A percentile compares a stretch with the other conserved stretches of the same genome.
These are phyloP conservation scores for Xylaria sp. DNA, from an alignment of 2,329 filamentous ascomycete genomes.

Conservation along the genomic window DNA sequence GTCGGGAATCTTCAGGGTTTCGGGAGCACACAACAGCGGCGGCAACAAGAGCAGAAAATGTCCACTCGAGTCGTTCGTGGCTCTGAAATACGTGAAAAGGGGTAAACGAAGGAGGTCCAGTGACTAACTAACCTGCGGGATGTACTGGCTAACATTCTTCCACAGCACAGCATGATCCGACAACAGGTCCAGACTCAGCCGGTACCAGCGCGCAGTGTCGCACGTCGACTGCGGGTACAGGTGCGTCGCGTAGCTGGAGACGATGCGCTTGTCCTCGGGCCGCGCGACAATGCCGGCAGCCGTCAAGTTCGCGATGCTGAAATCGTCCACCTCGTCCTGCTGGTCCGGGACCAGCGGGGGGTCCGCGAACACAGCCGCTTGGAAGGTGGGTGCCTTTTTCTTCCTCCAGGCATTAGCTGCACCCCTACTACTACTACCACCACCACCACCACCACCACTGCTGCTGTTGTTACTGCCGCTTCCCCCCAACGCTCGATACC, in stretches of 20 bases:
- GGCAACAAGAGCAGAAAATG: no score
- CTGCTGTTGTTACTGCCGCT: neutral
- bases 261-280: constrained; percentile 47
- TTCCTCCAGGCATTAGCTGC: no score
- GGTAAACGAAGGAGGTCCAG: neutral
- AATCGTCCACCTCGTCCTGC: constrained; percentile 51
- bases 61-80: neutral
- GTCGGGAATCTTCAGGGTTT: neutral
- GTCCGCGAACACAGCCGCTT: constrained; percentile 51
- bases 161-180: constrained; percentile 50
- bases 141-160: constrained; percentile 50
- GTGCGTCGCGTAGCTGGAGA: constrained; percentile 50
- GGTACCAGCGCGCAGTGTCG: constrained; percentile 48
- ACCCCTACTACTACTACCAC: no score
- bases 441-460: neutral
- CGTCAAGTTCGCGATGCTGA: constrained; percentile 51
- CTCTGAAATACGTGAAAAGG: neutral
- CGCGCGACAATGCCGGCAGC: constrained; percentile 39
- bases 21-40: no score
- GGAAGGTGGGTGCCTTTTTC: constrained; percentile 44
- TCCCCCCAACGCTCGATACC: constrained; percentile 42
- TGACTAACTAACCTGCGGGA: constrained; percentile 43
- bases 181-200: constrained; percentile 49
- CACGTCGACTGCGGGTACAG: constrained; percentile 53
- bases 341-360: constrained; percentile 52